These are phyloP conservation scores for Ascochyta koolunga DNA, from an alignment of 2,329 filamentous ascomycete genomes.

Conservation along the genomic window DNA sequence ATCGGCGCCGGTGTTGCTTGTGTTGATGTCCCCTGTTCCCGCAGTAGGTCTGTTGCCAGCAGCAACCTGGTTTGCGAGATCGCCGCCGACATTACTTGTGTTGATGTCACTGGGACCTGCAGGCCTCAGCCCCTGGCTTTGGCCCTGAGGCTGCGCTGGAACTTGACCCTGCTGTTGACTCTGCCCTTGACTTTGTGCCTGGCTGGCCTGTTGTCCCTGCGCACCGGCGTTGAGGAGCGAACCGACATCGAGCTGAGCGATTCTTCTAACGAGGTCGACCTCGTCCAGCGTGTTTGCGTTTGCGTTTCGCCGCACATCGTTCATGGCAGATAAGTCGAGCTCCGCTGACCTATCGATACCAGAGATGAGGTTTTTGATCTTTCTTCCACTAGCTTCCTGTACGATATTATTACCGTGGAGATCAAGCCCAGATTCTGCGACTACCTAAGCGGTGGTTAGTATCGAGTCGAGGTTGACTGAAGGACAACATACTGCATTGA, in stretches of 20 bases:
- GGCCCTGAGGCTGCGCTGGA: conserved; percentile 9
- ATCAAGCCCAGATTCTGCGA: conserved; percentile 34
- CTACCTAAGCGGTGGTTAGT: conserved; percentile 22
- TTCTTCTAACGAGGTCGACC: conserved; percentile 19
- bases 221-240: conserved; percentile 27
- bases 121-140: conserved; percentile 6
- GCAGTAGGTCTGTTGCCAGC: conserved; percentile 16
- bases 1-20: conserved; percentile 18
- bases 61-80: conserved; percentile 28
- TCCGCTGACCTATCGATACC: conserved; percentile 27
- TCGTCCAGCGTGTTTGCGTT: conserved; percentile 18
- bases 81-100: conserved; percentile 19
- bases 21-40: conserved; percentile 16
- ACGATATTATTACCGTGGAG: conserved; percentile 30
- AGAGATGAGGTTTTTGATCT: conserved; percentile 33
- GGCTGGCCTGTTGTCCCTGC: conserved; percentile 17
- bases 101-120: conserved; percentile 16
- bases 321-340: conserved; percentile 17
- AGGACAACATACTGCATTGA: conserved; percentile 36
- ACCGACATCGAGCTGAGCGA: conserved; percentile 25
- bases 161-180: conserved; percentile 7
- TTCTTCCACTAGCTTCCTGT: conserved; percentile 30
- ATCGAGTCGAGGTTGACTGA: no score
- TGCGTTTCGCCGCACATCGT: conserved; percentile 12
- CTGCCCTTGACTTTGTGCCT: conserved; percentile 5